These are phyloP conservation scores for Penicillium sp. DNA, from an alignment of 2,329 filamentous ascomycete genomes.

Conservation along the genomic window DNA sequence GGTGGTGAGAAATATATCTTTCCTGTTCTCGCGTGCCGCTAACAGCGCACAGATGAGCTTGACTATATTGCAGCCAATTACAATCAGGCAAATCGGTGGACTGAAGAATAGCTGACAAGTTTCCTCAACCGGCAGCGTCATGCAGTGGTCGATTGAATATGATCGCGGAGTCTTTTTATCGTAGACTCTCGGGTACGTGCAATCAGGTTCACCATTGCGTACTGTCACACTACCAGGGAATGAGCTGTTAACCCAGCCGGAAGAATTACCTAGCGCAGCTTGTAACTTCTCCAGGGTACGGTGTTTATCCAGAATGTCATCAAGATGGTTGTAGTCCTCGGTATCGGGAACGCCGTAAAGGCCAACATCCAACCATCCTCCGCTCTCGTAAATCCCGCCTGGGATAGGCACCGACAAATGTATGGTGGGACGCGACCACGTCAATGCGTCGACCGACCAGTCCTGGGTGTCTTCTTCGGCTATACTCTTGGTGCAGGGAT, in stretches of 20 bases:
- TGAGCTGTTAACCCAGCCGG: background rate
- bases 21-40: background rate
- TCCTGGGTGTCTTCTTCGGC: background rate
- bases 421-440: background rate
- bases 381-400: background rate
- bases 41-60: background rate
- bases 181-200: background rate
- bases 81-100: background rate
- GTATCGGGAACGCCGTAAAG: background rate
- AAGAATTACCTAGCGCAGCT: background rate
- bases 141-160: background rate
- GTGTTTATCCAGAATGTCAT: background rate
- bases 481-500: background rate
- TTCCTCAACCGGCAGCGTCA: background rate
- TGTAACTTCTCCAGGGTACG: background rate
- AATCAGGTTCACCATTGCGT: background rate
- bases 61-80: background rate
- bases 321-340: background rate
- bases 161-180: background rate
- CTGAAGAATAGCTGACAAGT: background rate
- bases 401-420: background rate
- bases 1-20: background rate
- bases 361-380: background rate
- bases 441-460: background rate
- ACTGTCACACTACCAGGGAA: background rate